Conservation (phyloP, 495 filamentous ascomycete species). For the Daldinia concentrica region DNA sequence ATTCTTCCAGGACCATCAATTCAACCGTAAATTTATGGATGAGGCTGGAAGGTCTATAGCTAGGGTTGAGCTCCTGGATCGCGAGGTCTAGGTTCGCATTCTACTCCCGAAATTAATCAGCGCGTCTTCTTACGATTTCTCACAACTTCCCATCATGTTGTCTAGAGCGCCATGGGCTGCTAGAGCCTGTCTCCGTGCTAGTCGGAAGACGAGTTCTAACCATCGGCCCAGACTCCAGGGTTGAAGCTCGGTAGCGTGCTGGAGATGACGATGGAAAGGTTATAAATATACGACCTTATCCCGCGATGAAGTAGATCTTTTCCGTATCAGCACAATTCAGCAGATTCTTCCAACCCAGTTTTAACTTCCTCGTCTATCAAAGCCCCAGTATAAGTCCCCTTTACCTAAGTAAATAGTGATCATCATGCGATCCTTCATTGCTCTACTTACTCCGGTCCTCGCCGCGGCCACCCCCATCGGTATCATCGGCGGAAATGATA, state of each 20-base stretch:
- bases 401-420: conserved; percentile 24
- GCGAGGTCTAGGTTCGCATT: conserved; percentile 42
- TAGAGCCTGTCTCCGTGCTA: conserved; percentile 19
- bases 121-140: conserved; percentile 27
- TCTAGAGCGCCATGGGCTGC: conserved; percentile 27
- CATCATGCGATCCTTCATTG: conserved; percentile 58
- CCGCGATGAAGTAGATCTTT: conserved; percentile 46
- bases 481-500: conserved; percentile 47
- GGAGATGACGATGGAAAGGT: conserved; percentile 17
- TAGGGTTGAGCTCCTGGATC: conserved; percentile 22
- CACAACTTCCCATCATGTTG: conserved; percentile 25
- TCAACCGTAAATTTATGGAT: conserved; percentile 59
- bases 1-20: conserved; percentile 50
- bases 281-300: conserved; percentile 50
- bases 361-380: neutral
- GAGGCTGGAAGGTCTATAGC: conserved; percentile 45
- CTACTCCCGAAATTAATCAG: conserved; percentile 36
- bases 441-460: conserved; percentile 58
- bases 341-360: conserved; percentile 24
- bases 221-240: conserved; percentile 3
- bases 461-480: conserved; percentile 55
- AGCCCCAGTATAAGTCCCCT: conserved; percentile 2
- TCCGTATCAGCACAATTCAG: conserved; percentile 38
- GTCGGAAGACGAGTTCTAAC: conserved; percentile 1
- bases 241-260: neutral